Evolutionary conservation across 805 yeast species (phyloP), one percentile per base, ranked within the genome.

Genomic region (Barnettozyma siamensis): DNA sequence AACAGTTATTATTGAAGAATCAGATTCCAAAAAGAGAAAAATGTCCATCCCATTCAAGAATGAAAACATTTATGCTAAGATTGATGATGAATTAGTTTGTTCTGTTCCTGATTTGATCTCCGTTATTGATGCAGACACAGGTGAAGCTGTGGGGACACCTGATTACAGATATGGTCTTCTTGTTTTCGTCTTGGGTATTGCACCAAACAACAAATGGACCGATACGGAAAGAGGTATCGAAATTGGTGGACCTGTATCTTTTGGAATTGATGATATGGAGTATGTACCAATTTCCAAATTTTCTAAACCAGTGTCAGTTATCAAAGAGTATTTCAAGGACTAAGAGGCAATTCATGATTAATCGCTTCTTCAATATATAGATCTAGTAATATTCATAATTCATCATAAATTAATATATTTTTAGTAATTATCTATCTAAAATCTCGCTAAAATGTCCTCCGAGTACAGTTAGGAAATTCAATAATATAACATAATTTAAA

Each of bases 111-210:
- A 70, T 48, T 47, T 70, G 39, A 68, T 70, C 44, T 48, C 72
- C 2, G 70, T 70, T 8, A 49, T 63, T 37, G 72, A 70, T 49
- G 52, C 62, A 8, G 70, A 67, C 31, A 55, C 64, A 26, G 74
- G 74, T 29, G 73, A 67, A 42, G 73, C 73, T 12, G 64, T 69
- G 10, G 75, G 75, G 8, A 69, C 73, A 2, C 72, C 67, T n/a
- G 75, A 70, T 29, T 70, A 69, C 48, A 49, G 73, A 31, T 70
- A 70, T 47, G 75, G 75, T 5, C 42, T 70, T 37, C 40, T 64
- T 30, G 74, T 70, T 13, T 66, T 65, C 55, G 75, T 70, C 2
- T 45, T 70, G 17, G 72, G 60, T 15, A 48, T 54, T 27, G 46
- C 57, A 2, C 52, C 57, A 42, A 66, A 73, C 67, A 57, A 64